Evolutionary conservation across 768 basidiomycete species (phyloP).

Genomic region (Boletus tomentosulus): DNA sequence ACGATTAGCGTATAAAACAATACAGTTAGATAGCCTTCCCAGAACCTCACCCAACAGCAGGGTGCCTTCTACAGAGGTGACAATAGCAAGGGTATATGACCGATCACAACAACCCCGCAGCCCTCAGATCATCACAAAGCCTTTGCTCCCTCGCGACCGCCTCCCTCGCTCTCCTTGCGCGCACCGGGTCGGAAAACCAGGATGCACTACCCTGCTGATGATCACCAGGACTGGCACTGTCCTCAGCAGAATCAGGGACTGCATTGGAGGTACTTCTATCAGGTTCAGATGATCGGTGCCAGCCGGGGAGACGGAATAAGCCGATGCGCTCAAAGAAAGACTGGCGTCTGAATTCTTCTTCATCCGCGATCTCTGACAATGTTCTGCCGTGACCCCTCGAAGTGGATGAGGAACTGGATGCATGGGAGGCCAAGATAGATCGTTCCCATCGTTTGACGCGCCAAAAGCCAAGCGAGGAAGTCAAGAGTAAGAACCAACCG

Average conservation of each 20-base stretch:
- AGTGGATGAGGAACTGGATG: slow-evolving; percentile 29
- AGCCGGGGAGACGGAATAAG: slow-evolving; percentile 12
- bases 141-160: slow-evolving; percentile 53
- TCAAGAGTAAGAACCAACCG: slow-evolving; percentile 86
- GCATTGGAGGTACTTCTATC: slow-evolving; percentile 6
- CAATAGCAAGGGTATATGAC: slow-evolving; percentile 1
- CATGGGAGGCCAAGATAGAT: slow-evolving; percentile 57
- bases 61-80: slow-evolving; percentile 2
- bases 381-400: slow-evolving; percentile 30
- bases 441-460: slow-evolving; percentile 87
- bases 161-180: slow-evolving; percentile 39
- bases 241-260: slow-evolving; percentile 14
- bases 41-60: background rate
- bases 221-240: slow-evolving; percentile 26
- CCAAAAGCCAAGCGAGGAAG: slow-evolving; percentile 87
- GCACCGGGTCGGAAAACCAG: slow-evolving; percentile 41
- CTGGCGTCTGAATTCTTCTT: slow-evolving; percentile 23
- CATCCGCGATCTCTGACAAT: slow-evolving; percentile 25
- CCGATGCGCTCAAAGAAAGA: slow-evolving; percentile 30
- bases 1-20: slow-evolving; percentile 22
- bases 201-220: slow-evolving; percentile 29
- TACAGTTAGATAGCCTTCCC: slow-evolving; percentile 4
- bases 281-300: slow-evolving; percentile 10
- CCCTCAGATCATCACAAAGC: slow-evolving; percentile 55
- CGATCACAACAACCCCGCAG: slow-evolving; percentile 58